Percentiles rank a stretch among this genome's conserved stretches.
phyloP scores from a whole-genome alignment of 352 stramenopile species.

The Phytophthora crassamura region DNA sequence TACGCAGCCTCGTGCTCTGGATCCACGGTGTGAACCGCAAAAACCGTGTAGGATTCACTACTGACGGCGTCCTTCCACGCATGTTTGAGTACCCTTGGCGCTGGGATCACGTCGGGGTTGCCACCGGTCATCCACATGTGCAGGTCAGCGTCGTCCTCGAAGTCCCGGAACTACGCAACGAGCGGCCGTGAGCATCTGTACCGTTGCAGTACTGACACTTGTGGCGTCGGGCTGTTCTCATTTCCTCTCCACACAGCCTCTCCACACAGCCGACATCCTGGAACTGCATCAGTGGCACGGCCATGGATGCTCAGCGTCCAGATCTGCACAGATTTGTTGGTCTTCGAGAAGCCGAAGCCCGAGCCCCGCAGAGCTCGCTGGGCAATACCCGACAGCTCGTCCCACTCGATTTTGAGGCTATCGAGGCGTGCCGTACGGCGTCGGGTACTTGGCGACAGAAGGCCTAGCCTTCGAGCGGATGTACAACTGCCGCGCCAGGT shows the following conservation, averaged over 20 bases:
- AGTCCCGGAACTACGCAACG: constrained; percentile 29
- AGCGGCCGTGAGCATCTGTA: constrained; percentile 23
- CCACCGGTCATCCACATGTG: constrained; percentile 44
- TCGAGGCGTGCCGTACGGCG: constrained; percentile 11
- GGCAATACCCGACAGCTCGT: constrained; percentile 22
- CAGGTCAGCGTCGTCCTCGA: not conserved
- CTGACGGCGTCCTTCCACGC: constrained; percentile 6
- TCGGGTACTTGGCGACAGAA: constrained; percentile 14
- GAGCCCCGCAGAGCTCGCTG: constrained; percentile 42
- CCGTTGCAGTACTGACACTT: constrained; percentile 31
- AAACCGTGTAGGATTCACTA: constrained; percentile 24
- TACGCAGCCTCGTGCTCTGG: constrained; percentile 19
- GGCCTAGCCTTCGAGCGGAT: constrained; percentile 18
- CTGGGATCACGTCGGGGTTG: constrained; percentile 23
- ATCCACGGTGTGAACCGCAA: constrained; percentile 27
- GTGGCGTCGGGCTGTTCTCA: constrained; percentile 18
- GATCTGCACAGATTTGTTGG: constrained; percentile 30
- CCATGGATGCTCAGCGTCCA: constrained; percentile 28
- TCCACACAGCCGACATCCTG: constrained; percentile 14
- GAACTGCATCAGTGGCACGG: constrained; percentile 30
- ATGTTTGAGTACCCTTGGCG: constrained; percentile 11
- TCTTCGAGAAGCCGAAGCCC: constrained; percentile 22
- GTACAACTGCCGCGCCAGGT: constrained; percentile 41
- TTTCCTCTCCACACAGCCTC: no score
- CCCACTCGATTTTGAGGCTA: constrained; percentile 19